Evolutionary conservation across 2,329 filamentous ascomycete species (phyloP).

Genomic region (Botrytis deweyae): DNA sequence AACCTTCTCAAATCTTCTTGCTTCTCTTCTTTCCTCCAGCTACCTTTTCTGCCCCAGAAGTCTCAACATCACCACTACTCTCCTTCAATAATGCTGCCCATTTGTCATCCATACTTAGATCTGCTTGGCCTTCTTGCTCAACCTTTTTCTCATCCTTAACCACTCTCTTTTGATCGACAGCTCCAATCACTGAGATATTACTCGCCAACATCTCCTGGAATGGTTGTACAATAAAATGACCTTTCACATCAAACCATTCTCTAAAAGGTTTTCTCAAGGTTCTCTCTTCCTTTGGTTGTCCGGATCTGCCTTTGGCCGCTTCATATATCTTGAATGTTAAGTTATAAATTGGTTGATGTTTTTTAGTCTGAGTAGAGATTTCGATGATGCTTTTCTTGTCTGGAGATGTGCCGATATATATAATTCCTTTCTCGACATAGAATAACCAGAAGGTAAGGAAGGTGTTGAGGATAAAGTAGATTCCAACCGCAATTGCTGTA

Average conservation of each 20-base stretch:
- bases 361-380: constrained; percentile 70
- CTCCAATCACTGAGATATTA: constrained; percentile 64
- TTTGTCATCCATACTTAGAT: constrained; percentile 36
- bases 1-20: constrained; percentile 34
- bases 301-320: constrained; percentile 23
- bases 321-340: constrained; percentile 59
- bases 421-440: constrained; percentile 74
- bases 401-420: constrained; percentile 67
- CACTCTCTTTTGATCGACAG: constrained; percentile 62
- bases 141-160: constrained; percentile 31
- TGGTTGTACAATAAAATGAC: constrained; percentile 69
- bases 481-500: constrained; percentile 73
- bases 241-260: constrained; percentile 72
- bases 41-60: constrained; percentile 21
- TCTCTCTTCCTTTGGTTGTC: constrained; percentile 34
- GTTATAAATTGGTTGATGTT: constrained; percentile 79
- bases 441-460: constrained; percentile 81
- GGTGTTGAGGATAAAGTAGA: constrained; percentile 78
- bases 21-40: constrained; percentile 33
- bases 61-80: constrained; percentile 28
- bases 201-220: constrained; percentile 77
- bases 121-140: constrained; percentile 24
- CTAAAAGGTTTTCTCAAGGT: constrained; percentile 65
- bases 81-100: constrained; percentile 38
- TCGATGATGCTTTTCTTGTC: constrained; percentile 68